phyloP scores from a whole-genome alignment of 2,329 filamentous ascomycete species.

The Colletotrichum spaethianum region DNA sequence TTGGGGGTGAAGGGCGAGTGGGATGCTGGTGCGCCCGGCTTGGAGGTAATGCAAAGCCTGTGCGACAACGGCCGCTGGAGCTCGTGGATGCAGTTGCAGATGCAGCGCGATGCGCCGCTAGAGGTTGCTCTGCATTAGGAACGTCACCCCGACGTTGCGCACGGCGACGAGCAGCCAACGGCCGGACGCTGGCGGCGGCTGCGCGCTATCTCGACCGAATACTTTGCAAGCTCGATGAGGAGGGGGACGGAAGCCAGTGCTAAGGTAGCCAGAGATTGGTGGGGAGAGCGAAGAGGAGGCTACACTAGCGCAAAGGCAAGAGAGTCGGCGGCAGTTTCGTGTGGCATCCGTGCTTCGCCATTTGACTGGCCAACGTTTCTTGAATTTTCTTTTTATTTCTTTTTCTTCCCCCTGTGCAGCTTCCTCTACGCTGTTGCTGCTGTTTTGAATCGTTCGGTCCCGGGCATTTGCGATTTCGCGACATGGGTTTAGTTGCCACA shows the following conservation, averaged over 20 bases:
- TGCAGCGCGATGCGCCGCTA: slow-evolving; percentile 12
- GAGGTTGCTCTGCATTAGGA: neutral
- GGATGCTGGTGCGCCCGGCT: neutral
- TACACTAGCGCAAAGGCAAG: slow-evolving; percentile 15
- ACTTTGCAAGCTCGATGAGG: neutral
- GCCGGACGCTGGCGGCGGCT: neutral
- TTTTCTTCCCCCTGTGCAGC: neutral
- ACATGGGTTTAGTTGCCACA: slow-evolving; percentile 1
- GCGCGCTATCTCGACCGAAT: slow-evolving; percentile 32
- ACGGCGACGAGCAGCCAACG: slow-evolving; percentile 34
- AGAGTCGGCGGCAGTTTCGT: slow-evolving; percentile 33
- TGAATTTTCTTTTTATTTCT: neutral
- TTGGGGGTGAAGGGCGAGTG: neutral
- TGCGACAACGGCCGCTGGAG: slow-evolving; percentile 1
- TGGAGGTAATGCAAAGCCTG: neutral
- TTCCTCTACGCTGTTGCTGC: neutral
- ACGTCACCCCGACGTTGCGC: slow-evolving; percentile 37
- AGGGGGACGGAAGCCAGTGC: neutral
- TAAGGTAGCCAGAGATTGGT: neutral
- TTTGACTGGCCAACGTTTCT: slow-evolving; percentile 35
- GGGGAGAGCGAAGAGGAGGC: neutral
- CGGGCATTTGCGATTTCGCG: neutral
- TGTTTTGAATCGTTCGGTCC: slow-evolving; percentile 19
- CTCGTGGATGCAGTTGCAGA: neutral
- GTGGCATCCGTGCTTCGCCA: slow-evolving; percentile 23